Evolutionary conservation across 768 basidiomycete genomes (phyloP).

Genomic region (Gymnopilus junonius): DNA sequence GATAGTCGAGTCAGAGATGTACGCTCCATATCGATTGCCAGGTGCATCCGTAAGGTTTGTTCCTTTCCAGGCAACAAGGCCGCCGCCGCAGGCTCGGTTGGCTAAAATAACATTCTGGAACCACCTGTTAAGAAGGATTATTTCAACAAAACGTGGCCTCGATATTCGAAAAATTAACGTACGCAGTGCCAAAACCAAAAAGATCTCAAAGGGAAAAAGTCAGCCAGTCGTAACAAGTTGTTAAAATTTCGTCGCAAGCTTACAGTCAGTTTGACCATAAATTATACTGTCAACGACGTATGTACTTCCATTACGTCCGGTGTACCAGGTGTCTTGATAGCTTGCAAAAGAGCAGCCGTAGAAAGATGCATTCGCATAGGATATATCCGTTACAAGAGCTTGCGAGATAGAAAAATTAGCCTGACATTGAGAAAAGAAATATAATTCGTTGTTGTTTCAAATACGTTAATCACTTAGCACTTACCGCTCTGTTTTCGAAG

Average conservation of each 20-base stretch:
- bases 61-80: conserved; percentile 68
- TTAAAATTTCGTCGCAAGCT: conserved; percentile 20
- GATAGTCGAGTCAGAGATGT: conserved; percentile 57
- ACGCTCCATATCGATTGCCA: conserved; percentile 57
- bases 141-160: too few species aligned
- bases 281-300: conserved; percentile 67
- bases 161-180: conserved; percentile 17
- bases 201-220: conserved; percentile 41
- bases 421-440: conserved; percentile 23
- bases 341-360: conserved; percentile 65
- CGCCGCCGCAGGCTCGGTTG: conserved; percentile 68
- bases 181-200: conserved; percentile 68
- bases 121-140: conserved; percentile 46
- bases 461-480: conserved; percentile 14
- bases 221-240: background rate
- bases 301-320: conserved; percentile 59
- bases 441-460: background rate
- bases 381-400: conserved; percentile 65
- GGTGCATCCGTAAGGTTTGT: conserved; percentile 55
- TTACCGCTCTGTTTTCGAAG: conserved; percentile 68
- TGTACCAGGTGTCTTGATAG: conserved; percentile 71
- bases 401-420: conserved; percentile 64
- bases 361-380: conserved; percentile 70
- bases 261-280: conserved; percentile 69
- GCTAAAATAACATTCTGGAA: conserved; percentile 64